phyloP scores from a whole-genome alignment of 768 basidiomycete genomes.

The Pilatotrama ljubarskyi region DNA sequence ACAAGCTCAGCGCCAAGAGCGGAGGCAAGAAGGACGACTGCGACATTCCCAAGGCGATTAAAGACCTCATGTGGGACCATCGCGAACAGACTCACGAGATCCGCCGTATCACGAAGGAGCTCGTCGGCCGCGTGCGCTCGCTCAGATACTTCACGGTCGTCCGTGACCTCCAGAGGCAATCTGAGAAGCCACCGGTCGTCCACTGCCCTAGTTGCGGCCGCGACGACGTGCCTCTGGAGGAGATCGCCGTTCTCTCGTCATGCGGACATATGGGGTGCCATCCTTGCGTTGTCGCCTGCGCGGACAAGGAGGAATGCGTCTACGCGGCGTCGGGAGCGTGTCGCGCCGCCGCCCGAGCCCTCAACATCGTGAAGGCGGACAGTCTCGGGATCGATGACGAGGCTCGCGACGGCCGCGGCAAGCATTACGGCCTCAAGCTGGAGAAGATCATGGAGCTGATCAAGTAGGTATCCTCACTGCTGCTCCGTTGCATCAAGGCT shows the following conservation, averaged over 20 bases:
- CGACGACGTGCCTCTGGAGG: conserved; percentile 55
- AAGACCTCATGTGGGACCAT: conserved; percentile 74
- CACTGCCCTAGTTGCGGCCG: conserved; percentile 64
- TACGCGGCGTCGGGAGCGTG: conserved; percentile 69
- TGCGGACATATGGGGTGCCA: conserved; percentile 90
- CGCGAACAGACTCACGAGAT: conserved; percentile 88
- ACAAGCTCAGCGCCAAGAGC: conserved; percentile 15
- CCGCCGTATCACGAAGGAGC: conserved; percentile 81
- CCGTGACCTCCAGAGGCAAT: conserved; percentile 81
- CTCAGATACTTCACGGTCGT: conserved; percentile 91
- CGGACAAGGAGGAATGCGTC: conserved; percentile 81
- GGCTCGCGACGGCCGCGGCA: conserved; percentile 67
- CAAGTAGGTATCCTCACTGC: conserved; percentile 49
- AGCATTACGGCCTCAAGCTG: conserved; percentile 81
- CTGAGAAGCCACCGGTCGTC: conserved; percentile 56
- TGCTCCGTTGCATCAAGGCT: neutral
- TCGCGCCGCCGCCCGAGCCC: conserved; percentile 73
- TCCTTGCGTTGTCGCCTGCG: conserved; percentile 68
- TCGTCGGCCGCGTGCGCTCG: conserved; percentile 87
- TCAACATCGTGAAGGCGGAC: conserved; percentile 81
- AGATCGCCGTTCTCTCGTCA: conserved; percentile 84
- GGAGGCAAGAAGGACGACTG: conserved; percentile 51
- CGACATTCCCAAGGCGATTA: conserved; percentile 52
- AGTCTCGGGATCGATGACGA: conserved; percentile 81
- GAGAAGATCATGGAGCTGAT: conserved; percentile 76